Conservation (phyloP, 2,329 filamentous ascomycete species). For the Aspergillus sp. region DNA sequence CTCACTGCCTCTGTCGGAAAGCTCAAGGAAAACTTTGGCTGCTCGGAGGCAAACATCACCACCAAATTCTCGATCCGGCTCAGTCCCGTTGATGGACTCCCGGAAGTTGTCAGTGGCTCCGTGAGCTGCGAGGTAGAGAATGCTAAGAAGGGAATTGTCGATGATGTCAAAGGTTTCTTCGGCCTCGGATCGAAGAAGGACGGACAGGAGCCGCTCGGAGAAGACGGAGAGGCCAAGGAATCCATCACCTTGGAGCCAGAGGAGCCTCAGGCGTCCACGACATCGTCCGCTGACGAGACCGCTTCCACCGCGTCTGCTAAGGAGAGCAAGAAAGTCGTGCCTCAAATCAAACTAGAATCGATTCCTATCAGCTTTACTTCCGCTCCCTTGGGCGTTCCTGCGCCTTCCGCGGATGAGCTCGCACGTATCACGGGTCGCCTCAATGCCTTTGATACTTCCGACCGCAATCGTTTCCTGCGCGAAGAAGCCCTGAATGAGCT, state of each 20-base stretch:
- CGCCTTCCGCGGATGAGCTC: constrained; percentile 35
- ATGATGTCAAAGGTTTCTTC: constrained; percentile 94
- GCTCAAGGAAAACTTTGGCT: constrained; percentile 76
- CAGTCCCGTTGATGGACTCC: constrained; percentile 70
- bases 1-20: constrained; percentile 78
- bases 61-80: constrained; percentile 78
- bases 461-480: constrained; percentile 70
- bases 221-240: constrained; percentile 54
- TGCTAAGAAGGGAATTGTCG: constrained; percentile 78
- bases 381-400: constrained; percentile 45
- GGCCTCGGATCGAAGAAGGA: constrained; percentile 91
- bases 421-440: constrained; percentile 68
- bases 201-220: constrained; percentile 69
- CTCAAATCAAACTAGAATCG: constrained; percentile 50
- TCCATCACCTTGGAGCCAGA: constrained; percentile 48
- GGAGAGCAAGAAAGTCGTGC: constrained; percentile 40
- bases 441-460: constrained; percentile 80
- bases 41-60: constrained; percentile 71
- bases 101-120: constrained; percentile 71
- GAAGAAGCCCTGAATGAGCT: constrained; percentile 90
- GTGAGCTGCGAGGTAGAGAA: constrained; percentile 83
- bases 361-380: constrained; percentile 54
- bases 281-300: constrained; percentile 45
- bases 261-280: constrained; percentile 46
- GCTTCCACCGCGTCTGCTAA: constrained; percentile 51